Evolutionary conservation across 2,329 filamentous ascomycete species (phyloP).

Genomic region (Podosphaera leucotricha): DNA sequence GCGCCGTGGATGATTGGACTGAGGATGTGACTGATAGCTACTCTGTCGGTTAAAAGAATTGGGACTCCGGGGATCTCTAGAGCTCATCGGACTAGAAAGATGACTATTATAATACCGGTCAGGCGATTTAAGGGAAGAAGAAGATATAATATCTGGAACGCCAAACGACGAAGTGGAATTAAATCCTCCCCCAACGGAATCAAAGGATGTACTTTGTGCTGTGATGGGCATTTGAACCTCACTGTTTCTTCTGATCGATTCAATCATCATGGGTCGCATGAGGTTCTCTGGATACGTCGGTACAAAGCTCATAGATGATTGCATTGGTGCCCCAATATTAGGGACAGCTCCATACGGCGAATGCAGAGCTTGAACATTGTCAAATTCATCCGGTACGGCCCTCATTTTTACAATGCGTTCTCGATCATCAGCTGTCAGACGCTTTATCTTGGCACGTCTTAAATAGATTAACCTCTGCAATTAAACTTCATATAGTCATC

Average conservation of each 20-base stretch:
- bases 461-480: conserved; percentile 3
- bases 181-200: conserved; percentile 34
- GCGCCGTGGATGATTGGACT: conserved; percentile 21
- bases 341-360: conserved; percentile 35
- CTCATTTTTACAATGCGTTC: conserved; percentile 51
- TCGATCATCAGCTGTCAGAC: conserved; percentile 43
- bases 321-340: conserved; percentile 15
- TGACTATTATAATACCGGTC: conserved; percentile 30
- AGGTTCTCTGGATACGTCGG: conserved; percentile 31
- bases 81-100: conserved; percentile 23
- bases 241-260: conserved; percentile 36
- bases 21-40: conserved; percentile 24
- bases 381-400: conserved; percentile 45
- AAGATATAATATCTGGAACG: conserved; percentile 29
- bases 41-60: conserved; percentile 28
- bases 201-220: conserved; percentile 42
- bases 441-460: conserved; percentile 49
- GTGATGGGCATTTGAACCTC: conserved; percentile 45
- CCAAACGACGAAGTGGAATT: conserved; percentile 27
- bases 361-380: conserved; percentile 45
- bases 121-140: conserved; percentile 27
- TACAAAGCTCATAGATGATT: conserved; percentile 15
- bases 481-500: not conserved
- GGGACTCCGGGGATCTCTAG: conserved; percentile 23
- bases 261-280: conserved; percentile 40